Evolutionary conservation across 2,329 filamentous ascomycete genomes (phyloP).

Genomic region (Dryadomyces quercivorus): DNA sequence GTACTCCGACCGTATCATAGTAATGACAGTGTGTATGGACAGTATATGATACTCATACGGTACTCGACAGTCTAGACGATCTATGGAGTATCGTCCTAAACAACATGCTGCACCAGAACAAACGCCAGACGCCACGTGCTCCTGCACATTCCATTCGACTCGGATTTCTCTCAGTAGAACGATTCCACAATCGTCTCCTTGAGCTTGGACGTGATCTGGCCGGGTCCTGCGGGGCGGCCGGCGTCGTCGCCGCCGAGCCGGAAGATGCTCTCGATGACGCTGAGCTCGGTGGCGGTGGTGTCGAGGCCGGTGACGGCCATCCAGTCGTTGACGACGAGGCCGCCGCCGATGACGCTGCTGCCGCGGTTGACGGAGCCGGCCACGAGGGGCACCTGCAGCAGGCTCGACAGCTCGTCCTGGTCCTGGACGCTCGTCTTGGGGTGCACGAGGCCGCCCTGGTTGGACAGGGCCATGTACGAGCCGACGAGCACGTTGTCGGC

Average conservation of each 20-base stretch:
- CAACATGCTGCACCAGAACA: not conserved
- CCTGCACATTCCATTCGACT: not conserved
- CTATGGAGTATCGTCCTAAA: not conserved
- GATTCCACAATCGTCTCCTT: slow-evolving; percentile 99
- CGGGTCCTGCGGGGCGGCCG: slow-evolving; percentile 62
- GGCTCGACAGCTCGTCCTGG: slow-evolving; percentile 87
- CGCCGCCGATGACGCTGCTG: slow-evolving; percentile 86
- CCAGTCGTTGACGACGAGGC: slow-evolving; percentile 97
- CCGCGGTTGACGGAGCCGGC: slow-evolving; percentile 91
- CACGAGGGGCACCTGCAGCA: slow-evolving; percentile 91
- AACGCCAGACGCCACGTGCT: slow-evolving; percentile 1
- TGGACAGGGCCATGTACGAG: slow-evolving; percentile 91
- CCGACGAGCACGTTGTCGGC: slow-evolving; percentile 95
- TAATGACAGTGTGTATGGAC: too few species aligned
- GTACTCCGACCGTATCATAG: too few species aligned
- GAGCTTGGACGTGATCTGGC: slow-evolving; percentile 68
- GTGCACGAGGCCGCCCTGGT: slow-evolving; percentile 93
- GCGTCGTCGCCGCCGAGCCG: slow-evolving; percentile 48
- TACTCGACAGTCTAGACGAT: too few species aligned
- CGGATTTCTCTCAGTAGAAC: slow-evolving; percentile 80
- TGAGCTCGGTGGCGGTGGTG: slow-evolving; percentile 93
- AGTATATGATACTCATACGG: too few species aligned
- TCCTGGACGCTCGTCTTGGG: slow-evolving; percentile 96
- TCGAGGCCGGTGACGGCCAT: slow-evolving; percentile 87
- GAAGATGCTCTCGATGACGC: slow-evolving; percentile 94